Conservation (phyloP, 2,329 filamentous ascomycete species). For the Epichloe gansuensis region DNA sequence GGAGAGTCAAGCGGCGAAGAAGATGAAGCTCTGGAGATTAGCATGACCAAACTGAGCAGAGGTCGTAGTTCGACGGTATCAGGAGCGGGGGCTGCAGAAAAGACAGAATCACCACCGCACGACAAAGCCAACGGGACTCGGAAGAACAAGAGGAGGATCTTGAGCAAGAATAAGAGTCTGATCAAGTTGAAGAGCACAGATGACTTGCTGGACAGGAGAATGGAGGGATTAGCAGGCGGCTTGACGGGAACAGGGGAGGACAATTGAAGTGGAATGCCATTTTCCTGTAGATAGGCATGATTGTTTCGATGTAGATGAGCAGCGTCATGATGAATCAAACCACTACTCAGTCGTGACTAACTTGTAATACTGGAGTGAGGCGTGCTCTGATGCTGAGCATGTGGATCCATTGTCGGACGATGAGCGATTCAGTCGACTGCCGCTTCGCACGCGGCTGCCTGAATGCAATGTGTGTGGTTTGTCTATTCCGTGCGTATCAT, state of each 20-base stretch:
- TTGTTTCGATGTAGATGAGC: not conserved
- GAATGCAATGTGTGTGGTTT: too few relatives aligned
- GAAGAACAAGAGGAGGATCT: constrained; percentile 16
- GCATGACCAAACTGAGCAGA: constrained; percentile 37
- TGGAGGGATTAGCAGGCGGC: constrained; percentile 43
- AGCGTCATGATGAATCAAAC: not conserved
- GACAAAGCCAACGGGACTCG: constrained; percentile 3
- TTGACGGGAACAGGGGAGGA: constrained; percentile 37
- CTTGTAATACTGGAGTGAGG: too few relatives aligned
- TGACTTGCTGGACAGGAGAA: constrained; percentile 42
- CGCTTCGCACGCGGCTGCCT: too few relatives aligned
- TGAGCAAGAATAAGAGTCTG: constrained; percentile 33
- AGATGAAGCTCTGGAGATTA: constrained; percentile 72
- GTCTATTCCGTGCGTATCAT: too few relatives aligned
- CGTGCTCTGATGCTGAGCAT: too few relatives aligned
- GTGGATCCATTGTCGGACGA: too few relatives aligned
- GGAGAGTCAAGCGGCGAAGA: constrained; percentile 64
- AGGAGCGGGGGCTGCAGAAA: constrained; percentile 13
- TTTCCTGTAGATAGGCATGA: not conserved
- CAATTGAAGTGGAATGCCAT: constrained; percentile 12
- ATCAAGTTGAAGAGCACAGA: constrained; percentile 44
- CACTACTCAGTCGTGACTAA: too few relatives aligned
- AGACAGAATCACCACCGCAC: constrained; percentile 7
- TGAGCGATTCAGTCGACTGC: too few relatives aligned
- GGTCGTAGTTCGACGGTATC: constrained; percentile 19